These are phyloP conservation scores for Pleurozium schreberi DNA, from an alignment of 225 moss, liverwort and hornwort genomes.

Conservation along the genomic window DNA sequence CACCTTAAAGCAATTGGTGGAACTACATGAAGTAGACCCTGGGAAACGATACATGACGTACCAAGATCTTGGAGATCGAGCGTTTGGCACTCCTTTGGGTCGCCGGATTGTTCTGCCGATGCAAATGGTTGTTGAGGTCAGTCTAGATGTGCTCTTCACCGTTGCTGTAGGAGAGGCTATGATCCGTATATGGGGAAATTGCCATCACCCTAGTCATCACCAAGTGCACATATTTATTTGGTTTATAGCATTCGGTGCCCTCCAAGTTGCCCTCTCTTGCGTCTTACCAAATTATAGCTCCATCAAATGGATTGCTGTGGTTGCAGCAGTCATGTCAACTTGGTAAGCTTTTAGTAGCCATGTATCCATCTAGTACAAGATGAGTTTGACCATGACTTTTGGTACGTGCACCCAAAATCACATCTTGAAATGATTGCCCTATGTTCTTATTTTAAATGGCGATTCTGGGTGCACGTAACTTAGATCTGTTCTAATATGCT, in stretches of 20 bases:
- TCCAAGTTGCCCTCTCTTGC: neutral
- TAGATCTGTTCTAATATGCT: neutral
- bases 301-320: neutral
- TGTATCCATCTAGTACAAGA: too few species aligned
- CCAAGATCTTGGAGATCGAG: neutral
- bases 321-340: neutral
- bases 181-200: neutral
- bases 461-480: neutral
- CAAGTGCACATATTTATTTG: neutral
- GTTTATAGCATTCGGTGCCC: neutral
- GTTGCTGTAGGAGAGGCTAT: neutral
- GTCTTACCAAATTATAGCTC: neutral
- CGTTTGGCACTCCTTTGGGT: neutral
- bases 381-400: neutral
- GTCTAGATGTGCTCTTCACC: neutral
- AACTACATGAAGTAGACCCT: neutral
- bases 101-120: neutral
- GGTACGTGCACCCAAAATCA: neutral
- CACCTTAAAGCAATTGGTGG: neutral
- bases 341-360: neutral
- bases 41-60: neutral
- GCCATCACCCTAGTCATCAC: too few species aligned
- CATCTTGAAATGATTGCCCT: neutral
- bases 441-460: too few species aligned
- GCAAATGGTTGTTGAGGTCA: constrained; percentile 5